Evolutionary conservation across 352 stramenopile genomes (phyloP).

Genomic region (Aphanomyces stellatus): DNA sequence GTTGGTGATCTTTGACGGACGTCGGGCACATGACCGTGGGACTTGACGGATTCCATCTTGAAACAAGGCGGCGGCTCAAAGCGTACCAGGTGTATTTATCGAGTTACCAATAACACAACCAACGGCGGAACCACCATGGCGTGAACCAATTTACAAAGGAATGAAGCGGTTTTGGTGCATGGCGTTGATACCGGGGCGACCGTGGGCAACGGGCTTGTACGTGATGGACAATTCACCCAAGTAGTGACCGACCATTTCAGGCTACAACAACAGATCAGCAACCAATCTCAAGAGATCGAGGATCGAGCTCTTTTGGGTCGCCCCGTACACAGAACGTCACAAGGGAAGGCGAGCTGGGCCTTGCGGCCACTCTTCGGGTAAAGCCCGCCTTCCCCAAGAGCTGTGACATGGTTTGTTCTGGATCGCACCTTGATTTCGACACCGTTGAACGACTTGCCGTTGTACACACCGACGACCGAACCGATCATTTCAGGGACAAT

Average conservation of each 20-base stretch:
- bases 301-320: constrained; percentile 67
- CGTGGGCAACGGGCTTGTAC: constrained; percentile 96
- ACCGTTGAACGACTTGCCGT: constrained; percentile 99
- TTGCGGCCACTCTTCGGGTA: constrained; percentile 56
- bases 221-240: constrained; percentile 99
- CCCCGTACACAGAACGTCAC: constrained; percentile 86
- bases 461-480: constrained; percentile 99
- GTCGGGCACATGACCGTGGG: too few relatives aligned
- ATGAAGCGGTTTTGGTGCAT: constrained; percentile 98
- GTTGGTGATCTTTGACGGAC: not conserved
- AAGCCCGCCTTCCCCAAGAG: constrained; percentile 75
- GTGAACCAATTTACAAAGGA: constrained; percentile 86
- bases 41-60: too few relatives aligned
- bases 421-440: constrained; percentile 99
- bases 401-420: constrained; percentile 54
- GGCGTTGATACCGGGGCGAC: constrained; percentile 97
- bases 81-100: constrained; percentile 62
- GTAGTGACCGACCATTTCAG: constrained; percentile 99
- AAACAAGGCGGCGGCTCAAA: constrained; percentile 19
- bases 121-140: too few relatives aligned
- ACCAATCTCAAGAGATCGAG: constrained; percentile 20
- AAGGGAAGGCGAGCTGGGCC: constrained; percentile 57
- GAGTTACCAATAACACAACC: constrained; percentile 13
- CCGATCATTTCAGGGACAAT: constrained; percentile 99
- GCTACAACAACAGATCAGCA: constrained; percentile 30